A percentile compares a stretch with the other conserved stretches of the same genome.
Conservation (phyloP, 2,329 filamentous ascomycete species). For the Colletotrichum neosansevieriae region DNA sequence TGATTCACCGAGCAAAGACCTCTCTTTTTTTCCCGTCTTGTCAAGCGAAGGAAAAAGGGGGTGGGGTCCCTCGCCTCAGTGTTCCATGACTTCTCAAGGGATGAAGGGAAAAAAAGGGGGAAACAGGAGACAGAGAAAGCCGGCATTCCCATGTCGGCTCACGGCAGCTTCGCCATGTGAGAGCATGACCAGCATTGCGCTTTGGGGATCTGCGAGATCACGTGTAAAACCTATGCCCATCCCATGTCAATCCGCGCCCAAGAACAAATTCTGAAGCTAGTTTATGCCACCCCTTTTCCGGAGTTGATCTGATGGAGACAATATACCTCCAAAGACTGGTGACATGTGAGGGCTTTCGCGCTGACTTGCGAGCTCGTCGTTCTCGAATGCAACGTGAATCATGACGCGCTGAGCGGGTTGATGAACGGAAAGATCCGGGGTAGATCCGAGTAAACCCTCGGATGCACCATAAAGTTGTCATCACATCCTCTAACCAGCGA, state of each 20-base stretch:
- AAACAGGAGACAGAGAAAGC: background rate
- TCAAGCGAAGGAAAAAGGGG: background rate
- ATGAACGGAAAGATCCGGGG: too few species aligned
- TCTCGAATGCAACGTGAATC: too few species aligned
- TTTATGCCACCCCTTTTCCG: background rate
- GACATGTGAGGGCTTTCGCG: too few species aligned
- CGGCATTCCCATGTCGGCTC: constrained; percentile 30
- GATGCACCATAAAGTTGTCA: background rate
- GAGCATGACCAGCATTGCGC: background rate
- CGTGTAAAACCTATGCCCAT: too few species aligned
- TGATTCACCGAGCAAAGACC: too few species aligned
- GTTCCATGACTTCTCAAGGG: too few species aligned
- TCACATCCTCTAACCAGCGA: background rate
- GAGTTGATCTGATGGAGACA: background rate
- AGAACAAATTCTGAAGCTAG: too few species aligned
- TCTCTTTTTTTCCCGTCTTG: background rate
- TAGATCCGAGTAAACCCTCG: background rate
- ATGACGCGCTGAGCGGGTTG: too few species aligned
- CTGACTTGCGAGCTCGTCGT: too few species aligned
- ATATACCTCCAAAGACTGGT: too few species aligned
- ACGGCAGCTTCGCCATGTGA: constrained; percentile 11
- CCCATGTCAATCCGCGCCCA: background rate
- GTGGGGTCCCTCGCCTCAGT: too few species aligned
- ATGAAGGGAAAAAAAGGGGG: background rate
- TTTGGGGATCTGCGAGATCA: background rate